Conservation (phyloP, 2,329 filamentous ascomycete genomes). For the Apiospora rasikravindrae region DNA sequence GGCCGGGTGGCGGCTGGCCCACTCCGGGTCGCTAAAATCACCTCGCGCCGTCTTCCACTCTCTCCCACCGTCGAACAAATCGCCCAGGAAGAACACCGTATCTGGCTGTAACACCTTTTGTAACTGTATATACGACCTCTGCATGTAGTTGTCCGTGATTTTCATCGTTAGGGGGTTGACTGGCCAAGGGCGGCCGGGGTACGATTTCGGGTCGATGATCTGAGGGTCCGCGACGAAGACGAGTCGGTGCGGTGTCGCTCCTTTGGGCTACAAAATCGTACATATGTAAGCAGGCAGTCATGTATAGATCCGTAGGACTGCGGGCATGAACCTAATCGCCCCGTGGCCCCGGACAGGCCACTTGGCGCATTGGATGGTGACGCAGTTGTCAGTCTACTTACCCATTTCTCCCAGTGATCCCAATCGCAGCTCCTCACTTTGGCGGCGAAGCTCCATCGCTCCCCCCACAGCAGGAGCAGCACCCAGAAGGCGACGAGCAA, state of each 20-base stretch:
- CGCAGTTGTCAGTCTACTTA: slow-evolving; percentile 47
- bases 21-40: slow-evolving; percentile 62
- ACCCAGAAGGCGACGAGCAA: slow-evolving; percentile 76
- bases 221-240: slow-evolving; percentile 89
- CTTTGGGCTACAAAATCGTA: slow-evolving; percentile 64
- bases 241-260: slow-evolving; percentile 81
- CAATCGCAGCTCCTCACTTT: slow-evolving; percentile 77
- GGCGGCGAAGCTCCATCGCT: slow-evolving; percentile 76
- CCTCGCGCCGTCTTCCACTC: slow-evolving; percentile 84
- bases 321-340: background rate
- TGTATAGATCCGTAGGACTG: too few relatives aligned
- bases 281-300: slow-evolving; percentile 24
- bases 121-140: slow-evolving; percentile 79
- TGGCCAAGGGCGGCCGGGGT: slow-evolving; percentile 76
- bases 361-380: background rate
- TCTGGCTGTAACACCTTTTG: slow-evolving; percentile 81
- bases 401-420: slow-evolving; percentile 92
- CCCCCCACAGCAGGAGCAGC: slow-evolving; percentile 80
- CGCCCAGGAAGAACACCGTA: slow-evolving; percentile 88
- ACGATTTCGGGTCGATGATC: slow-evolving; percentile 93
- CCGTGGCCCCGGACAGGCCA: background rate
- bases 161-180: slow-evolving; percentile 57
- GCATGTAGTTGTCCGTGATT: slow-evolving; percentile 89
- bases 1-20: slow-evolving; percentile 57
- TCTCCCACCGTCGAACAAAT: slow-evolving; percentile 92